Evolutionary conservation across 2,329 filamentous ascomycete species (phyloP).

Genomic region (Diaporthe ampelina): DNA sequence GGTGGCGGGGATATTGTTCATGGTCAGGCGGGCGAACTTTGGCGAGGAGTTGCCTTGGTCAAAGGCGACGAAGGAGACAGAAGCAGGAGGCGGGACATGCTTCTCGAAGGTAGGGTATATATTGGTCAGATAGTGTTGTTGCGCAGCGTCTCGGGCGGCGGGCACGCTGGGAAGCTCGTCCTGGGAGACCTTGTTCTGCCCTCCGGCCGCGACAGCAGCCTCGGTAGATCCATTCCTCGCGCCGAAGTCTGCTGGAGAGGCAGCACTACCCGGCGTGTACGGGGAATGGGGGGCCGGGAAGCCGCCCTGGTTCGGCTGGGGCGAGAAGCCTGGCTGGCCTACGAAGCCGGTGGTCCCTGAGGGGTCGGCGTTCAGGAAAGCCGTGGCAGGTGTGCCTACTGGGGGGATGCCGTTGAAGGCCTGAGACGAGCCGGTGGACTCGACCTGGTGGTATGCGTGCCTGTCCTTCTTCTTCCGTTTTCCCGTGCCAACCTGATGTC

Average conservation of each 20-base stretch:
- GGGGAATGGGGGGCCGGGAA: conserved; percentile 72
- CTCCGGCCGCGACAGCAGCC: conserved; percentile 69
- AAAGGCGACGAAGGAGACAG: conserved; percentile 90
- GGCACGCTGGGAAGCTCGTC: conserved; percentile 96
- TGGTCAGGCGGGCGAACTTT: conserved; percentile 89
- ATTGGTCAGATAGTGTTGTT: conserved; percentile 87
- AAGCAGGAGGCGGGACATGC: conserved; percentile 89
- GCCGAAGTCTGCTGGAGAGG: conserved; percentile 61
- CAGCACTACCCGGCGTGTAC: conserved; percentile 61
- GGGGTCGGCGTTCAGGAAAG: conserved; percentile 71
- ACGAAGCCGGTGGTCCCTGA: conserved; percentile 60
- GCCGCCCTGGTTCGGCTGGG: conserved; percentile 61
- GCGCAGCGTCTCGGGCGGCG: conserved; percentile 83
- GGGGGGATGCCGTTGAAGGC: conserved; percentile 78
- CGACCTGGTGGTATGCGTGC: conserved; percentile 91
- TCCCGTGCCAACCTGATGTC: conserved; percentile 62
- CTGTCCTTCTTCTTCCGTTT: conserved; percentile 93
- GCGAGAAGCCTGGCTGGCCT: conserved; percentile 57
- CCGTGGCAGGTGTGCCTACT: conserved; percentile 65
- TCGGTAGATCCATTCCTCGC: conserved; percentile 57
- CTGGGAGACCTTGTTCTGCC: conserved; percentile 84
- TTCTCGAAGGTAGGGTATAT: conserved; percentile 97
- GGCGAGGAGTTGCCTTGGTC: conserved; percentile 98
- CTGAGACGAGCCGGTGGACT: conserved; percentile 77
- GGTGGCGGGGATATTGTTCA: conserved; percentile 92